Evolutionary conservation across 192 early-diverging fungal genomes (phyloP).

Genomic region (Backusella tarrabulga): DNA sequence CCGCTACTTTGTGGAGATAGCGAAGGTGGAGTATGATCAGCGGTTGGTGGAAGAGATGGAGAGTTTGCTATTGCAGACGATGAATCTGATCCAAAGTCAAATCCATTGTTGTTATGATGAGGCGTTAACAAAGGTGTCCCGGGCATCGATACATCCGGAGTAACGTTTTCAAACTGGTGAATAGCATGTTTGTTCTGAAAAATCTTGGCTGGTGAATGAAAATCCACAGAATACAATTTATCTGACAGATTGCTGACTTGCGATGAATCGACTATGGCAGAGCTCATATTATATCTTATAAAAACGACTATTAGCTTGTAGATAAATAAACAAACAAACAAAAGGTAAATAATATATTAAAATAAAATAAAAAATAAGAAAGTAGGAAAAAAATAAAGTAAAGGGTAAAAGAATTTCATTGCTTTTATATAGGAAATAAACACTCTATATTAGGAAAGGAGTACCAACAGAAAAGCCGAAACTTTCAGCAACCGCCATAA

Average conservation of each 20-base stretch:
- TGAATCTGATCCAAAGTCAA: not conserved
- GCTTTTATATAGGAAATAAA: not conserved
- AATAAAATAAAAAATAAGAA: slow-evolving; percentile 3
- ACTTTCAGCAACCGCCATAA: not conserved
- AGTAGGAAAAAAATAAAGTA: not conserved
- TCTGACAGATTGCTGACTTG: slow-evolving; percentile 18
- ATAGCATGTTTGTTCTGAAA: slow-evolving; percentile 17
- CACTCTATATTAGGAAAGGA: not conserved
- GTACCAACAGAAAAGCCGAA: not conserved
- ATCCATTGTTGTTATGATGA: not conserved
- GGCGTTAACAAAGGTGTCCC: slow-evolving; percentile 24
- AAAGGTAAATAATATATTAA: not conserved
- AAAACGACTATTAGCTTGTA: not conserved
- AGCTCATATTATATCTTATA: not conserved
- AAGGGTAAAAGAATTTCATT: slow-evolving; percentile 1
- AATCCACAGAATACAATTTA: slow-evolving; percentile 25
- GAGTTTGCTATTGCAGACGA: not conserved
- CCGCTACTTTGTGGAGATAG: slow-evolving; percentile 34
- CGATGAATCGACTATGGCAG: slow-evolving; percentile 1
- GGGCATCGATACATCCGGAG: slow-evolving; percentile 32
- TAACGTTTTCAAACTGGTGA: slow-evolving; percentile 36
- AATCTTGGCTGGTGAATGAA: slow-evolving; percentile 33
- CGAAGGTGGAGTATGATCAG: slow-evolving; percentile 32
- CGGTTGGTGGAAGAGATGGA: slow-evolving; percentile 12
- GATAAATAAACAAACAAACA: not conserved